Conservation (phyloP, 805 yeast genomes). For the Myxozyma neotropica region DNA sequence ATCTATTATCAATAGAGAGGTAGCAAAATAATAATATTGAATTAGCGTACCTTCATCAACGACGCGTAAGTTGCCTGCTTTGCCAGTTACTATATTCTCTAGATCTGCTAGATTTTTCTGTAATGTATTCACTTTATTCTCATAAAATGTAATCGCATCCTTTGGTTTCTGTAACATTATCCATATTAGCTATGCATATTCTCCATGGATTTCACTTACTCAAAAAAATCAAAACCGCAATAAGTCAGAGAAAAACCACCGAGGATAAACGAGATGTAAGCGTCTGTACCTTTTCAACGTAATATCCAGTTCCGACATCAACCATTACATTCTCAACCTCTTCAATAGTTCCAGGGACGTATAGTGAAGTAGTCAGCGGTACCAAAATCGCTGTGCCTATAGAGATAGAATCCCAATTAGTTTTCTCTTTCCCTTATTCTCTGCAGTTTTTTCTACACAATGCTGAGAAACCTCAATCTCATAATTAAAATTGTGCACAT, state of each 20-base stretch:
- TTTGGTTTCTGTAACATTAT: constrained; percentile 45
- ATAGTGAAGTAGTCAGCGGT: constrained; percentile 85
- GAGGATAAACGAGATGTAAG: too few relatives aligned
- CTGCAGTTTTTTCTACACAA: background rate
- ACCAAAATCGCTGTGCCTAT: constrained; percentile 61
- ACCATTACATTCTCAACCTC: constrained; percentile 74
- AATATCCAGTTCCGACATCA: constrained; percentile 96
- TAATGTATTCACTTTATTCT: constrained; percentile 70
- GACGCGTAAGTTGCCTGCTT: constrained; percentile 62
- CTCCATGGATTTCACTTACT: too few relatives aligned
- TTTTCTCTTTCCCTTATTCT: constrained; percentile 1
- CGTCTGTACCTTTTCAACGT: constrained; percentile 67
- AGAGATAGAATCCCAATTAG: background rate
- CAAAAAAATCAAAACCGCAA: too few relatives aligned
- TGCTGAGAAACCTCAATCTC: background rate
- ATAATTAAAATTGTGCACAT: background rate
- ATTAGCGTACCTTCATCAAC: constrained; percentile 50
- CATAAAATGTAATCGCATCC: constrained; percentile 72
- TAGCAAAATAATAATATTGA: background rate
- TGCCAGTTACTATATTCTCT: constrained; percentile 73
- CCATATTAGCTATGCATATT: too few relatives aligned
- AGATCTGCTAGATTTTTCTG: constrained; percentile 72
- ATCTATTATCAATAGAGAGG: too few relatives aligned
- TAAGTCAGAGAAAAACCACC: too few relatives aligned
- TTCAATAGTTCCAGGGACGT: constrained; percentile 79